These are phyloP conservation scores for Starmerella roubikii DNA, from an alignment of 805 yeast species.

Conservation along the genomic window DNA sequence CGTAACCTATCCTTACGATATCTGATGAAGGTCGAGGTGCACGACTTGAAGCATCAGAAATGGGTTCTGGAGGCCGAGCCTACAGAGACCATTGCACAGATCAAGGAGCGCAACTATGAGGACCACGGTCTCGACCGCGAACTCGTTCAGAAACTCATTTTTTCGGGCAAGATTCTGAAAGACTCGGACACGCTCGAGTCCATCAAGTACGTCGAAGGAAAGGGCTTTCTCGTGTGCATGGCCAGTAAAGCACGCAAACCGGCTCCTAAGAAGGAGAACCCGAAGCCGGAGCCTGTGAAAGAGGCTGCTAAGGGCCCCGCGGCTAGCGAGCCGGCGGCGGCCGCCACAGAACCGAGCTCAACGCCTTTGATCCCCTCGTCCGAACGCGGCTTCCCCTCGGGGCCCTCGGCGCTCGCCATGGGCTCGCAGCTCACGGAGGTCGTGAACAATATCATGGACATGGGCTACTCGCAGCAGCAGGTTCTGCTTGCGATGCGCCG, in stretches of 20 bases:
- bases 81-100: constrained; percentile 50
- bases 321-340: not conserved
- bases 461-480: constrained; percentile 85
- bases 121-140: constrained; percentile 50
- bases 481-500: constrained; percentile 87
- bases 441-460: constrained; percentile 72
- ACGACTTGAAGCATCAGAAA: constrained; percentile 86
- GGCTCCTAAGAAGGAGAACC: constrained; percentile 10
- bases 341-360: constrained; percentile 16
- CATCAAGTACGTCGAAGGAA: constrained; percentile 63
- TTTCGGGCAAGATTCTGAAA: constrained; percentile 79
- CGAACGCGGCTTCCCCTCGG: constrained; percentile 13
- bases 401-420: constrained; percentile 38
- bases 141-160: constrained; percentile 73
- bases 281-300: constrained; percentile 17
- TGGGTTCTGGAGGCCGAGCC: constrained; percentile 66
- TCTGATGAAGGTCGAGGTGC: constrained; percentile 63
- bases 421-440: constrained; percentile 68
- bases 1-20: not conserved
- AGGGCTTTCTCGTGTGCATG: constrained; percentile 88
- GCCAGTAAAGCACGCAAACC: constrained; percentile 37
- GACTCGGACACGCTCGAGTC: constrained; percentile 64
- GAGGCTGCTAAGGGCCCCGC: constrained; percentile 12
- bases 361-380: constrained; percentile 13
- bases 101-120: constrained; percentile 59